These are phyloP conservation scores for Pestalotiopsis sp. DNA, from an alignment of 2,329 filamentous ascomycete species.

Conservation along the genomic window DNA sequence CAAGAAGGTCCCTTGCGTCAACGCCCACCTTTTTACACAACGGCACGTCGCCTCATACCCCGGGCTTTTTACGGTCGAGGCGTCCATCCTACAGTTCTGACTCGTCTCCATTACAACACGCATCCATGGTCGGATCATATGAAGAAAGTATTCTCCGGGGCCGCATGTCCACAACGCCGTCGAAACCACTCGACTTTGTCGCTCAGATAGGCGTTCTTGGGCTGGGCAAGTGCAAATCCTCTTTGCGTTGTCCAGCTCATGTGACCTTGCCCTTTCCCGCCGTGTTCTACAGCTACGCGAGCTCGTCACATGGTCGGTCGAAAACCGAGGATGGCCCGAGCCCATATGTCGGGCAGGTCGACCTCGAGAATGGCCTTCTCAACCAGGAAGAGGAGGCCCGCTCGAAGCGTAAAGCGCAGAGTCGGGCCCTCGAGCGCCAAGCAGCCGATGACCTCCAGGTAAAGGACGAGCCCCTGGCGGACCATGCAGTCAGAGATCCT, in stretches of 20 bases:
- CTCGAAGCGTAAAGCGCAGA: conserved; percentile 51
- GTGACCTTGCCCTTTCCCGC: conserved; percentile 90
- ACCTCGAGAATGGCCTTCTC: conserved; percentile 79
- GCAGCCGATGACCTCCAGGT: conserved; percentile 31
- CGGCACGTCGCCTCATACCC: conserved; percentile 51
- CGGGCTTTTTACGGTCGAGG: conserved; percentile 56
- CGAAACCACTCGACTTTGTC: conserved; percentile 87
- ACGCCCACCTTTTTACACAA: conserved; percentile 47
- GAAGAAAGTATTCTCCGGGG: conserved; percentile 95
- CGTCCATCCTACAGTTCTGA: conserved; percentile 75
- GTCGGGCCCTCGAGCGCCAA: conserved; percentile 42
- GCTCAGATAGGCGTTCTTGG: conserved; percentile 95
- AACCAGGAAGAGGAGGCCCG: conserved; percentile 51
- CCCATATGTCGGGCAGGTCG: conserved; percentile 92
- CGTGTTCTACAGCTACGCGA: conserved; percentile 92
- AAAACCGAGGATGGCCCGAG: conserved; percentile 84
- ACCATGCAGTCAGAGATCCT: conserved; percentile 32
- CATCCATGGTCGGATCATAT: conserved; percentile 96
- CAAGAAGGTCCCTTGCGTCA: conserved; percentile 73
- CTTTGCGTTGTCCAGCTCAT: conserved; percentile 83
- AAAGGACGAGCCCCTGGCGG: conserved; percentile 19
- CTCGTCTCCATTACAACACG: conserved; percentile 77
- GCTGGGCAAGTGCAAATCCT: conserved; percentile 84
- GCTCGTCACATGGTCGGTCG: conserved; percentile 62
- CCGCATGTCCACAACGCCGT: conserved; percentile 95